Base-by-base conservation (phyloP, 164 flowering plant species). In the Magnolia changhungtana region DNA sequence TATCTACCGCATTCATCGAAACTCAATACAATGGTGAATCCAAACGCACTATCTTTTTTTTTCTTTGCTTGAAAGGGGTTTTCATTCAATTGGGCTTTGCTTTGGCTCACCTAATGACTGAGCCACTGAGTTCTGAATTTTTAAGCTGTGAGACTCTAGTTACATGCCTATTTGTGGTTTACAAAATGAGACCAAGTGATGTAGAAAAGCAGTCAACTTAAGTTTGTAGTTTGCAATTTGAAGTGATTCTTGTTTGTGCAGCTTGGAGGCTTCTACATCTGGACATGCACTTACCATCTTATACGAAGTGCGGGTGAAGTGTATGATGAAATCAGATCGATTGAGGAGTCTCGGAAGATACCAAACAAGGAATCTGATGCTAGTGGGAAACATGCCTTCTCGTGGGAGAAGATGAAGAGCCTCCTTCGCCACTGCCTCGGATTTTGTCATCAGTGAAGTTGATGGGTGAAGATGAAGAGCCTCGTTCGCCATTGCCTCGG, bases 251-350 rank as follows among this genome's bases (percentile, higher is more conserved):
- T 74, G 37, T 18, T 49, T 50, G 50, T 84, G 84, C 90, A 96
- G 99, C 87, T 94, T 67, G 98, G 98, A 1, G 91, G 94, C 50
- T 86, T 94, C 86, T 96, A 50, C 92, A 91, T 94, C 65, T 96
- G 99, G 99, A 87, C 99, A 18, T 82, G 87, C 78, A 87, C 91
- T 51, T 94, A 85, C 84, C 91, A 94, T 49, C 83, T 94, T 51
- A 71, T 96, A 55, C 78, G 83, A 83, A 76, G 80, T 49, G 87
- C 96, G 0, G 73, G 90, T 1, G 31, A 63, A 8, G 77, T 69
- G 63, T 80, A 77, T 68, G 80, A 81, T 72, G 87, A 83, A 58
- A 74, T 83, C 63, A 73, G 75, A 81, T 85, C 71, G 50, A 76
- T 76, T 0, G 75, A 75, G 13, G 84, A 78, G 18, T 67, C 78